Percentiles rank a stretch among this genome's conserved stretches.
Conservation (phyloP, 2,329 filamentous ascomycete genomes). For the Aspergillus hortae region DNA sequence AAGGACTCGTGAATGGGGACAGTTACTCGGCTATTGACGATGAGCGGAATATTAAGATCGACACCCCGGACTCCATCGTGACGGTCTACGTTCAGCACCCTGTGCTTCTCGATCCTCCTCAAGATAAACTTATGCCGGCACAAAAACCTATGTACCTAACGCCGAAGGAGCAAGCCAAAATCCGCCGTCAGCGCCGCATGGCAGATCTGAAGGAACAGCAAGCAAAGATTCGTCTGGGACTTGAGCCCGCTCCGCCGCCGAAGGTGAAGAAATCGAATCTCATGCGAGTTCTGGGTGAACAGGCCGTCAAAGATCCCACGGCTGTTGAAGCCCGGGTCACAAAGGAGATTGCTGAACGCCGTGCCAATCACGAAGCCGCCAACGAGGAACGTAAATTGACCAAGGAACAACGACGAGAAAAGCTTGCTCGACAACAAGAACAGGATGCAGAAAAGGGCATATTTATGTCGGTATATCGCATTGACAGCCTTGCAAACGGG, state of each 20-base stretch:
- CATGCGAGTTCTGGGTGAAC: constrained; percentile 93
- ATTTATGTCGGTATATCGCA: constrained; percentile 80
- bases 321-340: constrained; percentile 94
- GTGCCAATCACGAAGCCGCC: constrained; percentile 68
- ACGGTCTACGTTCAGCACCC: constrained; percentile 92
- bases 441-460: constrained; percentile 86
- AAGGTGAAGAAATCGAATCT: constrained; percentile 98
- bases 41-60: constrained; percentile 65
- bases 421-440: constrained; percentile 76
- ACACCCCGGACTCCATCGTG: constrained; percentile 77
- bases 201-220: constrained; percentile 94
- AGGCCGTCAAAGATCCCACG: constrained; percentile 91
- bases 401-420: constrained; percentile 82
- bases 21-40: constrained; percentile 70
- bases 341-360: constrained; percentile 83
- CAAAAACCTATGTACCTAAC: constrained; percentile 93
- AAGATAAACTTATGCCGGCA: constrained; percentile 74
- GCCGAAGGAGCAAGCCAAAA: constrained; percentile 82
- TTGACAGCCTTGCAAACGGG: constrained; percentile 84
- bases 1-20: constrained; percentile 72
- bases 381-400: constrained; percentile 87
- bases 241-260: constrained; percentile 84
- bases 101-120: constrained; percentile 82
- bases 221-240: constrained; percentile 87
- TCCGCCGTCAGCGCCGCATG: constrained; percentile 84